Evolutionary conservation across 1,139 yeast genomes (phyloP).

Genomic region (Candida mesenterica): DNA sequence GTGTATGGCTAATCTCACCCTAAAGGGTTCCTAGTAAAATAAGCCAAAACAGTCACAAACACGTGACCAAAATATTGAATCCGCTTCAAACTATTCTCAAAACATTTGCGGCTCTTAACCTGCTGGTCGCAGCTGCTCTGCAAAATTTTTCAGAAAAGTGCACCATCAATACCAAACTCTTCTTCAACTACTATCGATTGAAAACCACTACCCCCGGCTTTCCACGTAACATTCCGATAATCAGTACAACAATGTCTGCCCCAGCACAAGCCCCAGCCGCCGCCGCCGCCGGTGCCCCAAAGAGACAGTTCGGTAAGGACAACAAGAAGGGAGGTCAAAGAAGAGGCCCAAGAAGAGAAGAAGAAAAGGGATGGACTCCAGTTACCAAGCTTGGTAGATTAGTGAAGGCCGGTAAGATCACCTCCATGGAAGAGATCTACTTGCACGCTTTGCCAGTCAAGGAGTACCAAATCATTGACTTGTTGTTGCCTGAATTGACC

Average conservation of each 20-base stretch:
- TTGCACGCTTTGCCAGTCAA: conserved; percentile 98
- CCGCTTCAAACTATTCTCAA: too few relatives aligned
- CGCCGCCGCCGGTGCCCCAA: conserved; percentile 47
- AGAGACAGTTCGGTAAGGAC: conserved; percentile 64
- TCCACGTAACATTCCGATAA: conserved; percentile 87
- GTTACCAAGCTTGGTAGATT: conserved; percentile 99
- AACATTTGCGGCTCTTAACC: too few relatives aligned
- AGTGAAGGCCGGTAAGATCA: conserved; percentile 97
- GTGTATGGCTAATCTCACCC: too few relatives aligned
- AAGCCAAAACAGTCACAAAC: too few relatives aligned
- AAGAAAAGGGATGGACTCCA: conserved; percentile 99
- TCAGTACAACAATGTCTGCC: conserved; percentile 58
- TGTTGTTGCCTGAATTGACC: conserved; percentile 90
- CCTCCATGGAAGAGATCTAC: conserved; percentile 97
- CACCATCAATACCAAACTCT: too few relatives aligned
- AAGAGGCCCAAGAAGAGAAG: conserved; percentile 70
- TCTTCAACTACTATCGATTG: conserved; percentile 79
- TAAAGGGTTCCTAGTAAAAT: too few relatives aligned
- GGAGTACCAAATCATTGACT: conserved; percentile 99
- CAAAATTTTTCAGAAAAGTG: too few relatives aligned
- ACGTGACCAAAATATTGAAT: too few relatives aligned
- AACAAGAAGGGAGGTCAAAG: conserved; percentile 58
- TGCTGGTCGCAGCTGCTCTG: too few relatives aligned
- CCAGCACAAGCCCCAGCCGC: conserved; percentile 33
- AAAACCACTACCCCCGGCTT: conserved; percentile 86